phyloP scores from a whole-genome alignment of 768 basidiomycete genomes.

The Tulasnella sp. region DNA sequence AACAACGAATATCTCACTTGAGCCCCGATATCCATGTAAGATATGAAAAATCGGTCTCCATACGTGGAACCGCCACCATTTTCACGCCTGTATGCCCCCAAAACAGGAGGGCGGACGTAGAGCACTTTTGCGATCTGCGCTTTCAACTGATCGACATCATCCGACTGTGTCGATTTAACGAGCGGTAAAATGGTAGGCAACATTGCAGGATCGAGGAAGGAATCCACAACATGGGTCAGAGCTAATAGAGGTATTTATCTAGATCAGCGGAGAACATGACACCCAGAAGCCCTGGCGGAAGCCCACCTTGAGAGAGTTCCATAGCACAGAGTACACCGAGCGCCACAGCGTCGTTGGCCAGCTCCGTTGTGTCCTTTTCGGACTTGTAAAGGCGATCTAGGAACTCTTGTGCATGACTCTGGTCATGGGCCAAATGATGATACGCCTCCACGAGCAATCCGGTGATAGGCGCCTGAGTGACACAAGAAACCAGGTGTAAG shows the following conservation, averaged over 20 bases:
- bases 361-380: slow-evolving; percentile 42
- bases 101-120: slow-evolving; percentile 65
- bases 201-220: slow-evolving; percentile 38
- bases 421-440: slow-evolving; percentile 65
- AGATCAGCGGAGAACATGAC: background rate
- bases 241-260: slow-evolving; percentile 30
- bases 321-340: slow-evolving; percentile 56
- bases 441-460: slow-evolving; percentile 26
- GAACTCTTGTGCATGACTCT: slow-evolving; percentile 37
- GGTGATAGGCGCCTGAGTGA: background rate
- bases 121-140: slow-evolving; percentile 59
- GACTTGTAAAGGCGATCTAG: slow-evolving; percentile 37
- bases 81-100: slow-evolving; percentile 49
- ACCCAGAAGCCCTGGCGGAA: slow-evolving; percentile 24
- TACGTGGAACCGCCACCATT: slow-evolving; percentile 36
- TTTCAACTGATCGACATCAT: slow-evolving; percentile 33
- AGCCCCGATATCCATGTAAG: slow-evolving; percentile 45
- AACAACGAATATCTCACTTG: slow-evolving; percentile 37
- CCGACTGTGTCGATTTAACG: background rate
- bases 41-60: slow-evolving; percentile 49
- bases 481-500: too few relatives aligned
- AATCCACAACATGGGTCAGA: slow-evolving; percentile 54
- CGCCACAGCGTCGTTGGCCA: slow-evolving; percentile 61
- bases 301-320: slow-evolving; percentile 57
- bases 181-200: background rate